A percentile compares a stretch with the other conserved stretches of the same genome.
phyloP scores from a whole-genome alignment of 371 early-diverging fungal species.

The Batrachochytrium dendrobatidis region DNA sequence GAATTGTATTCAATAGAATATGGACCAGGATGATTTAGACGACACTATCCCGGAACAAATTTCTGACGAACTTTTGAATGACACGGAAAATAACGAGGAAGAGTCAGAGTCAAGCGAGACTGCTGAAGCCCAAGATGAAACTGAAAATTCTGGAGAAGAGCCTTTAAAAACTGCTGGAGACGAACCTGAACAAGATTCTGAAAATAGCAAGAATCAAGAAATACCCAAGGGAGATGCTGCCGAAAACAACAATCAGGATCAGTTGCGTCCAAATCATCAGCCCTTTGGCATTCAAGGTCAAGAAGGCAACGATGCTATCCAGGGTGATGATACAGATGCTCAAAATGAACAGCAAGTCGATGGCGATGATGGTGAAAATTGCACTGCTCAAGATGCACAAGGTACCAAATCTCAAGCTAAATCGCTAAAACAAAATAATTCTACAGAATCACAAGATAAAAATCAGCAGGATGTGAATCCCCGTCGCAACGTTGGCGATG shows the following conservation, averaged over 20 bases:
- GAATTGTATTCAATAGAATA: no score
- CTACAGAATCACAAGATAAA: conserved; percentile 21
- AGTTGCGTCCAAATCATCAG: conserved; percentile 8
- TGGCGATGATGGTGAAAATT: conserved; percentile 40
- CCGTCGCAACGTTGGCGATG: conserved; percentile 81
- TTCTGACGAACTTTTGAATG: conserved; percentile 16
- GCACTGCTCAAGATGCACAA: not conserved
- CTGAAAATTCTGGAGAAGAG: conserved; percentile 30
- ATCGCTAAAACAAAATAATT: not conserved
- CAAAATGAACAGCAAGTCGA: conserved; percentile 30
- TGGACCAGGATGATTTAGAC: no score
- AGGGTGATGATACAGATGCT: conserved; percentile 42
- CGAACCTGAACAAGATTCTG: not conserved
- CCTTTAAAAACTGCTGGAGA: not conserved
- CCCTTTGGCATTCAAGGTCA: conserved; percentile 61
- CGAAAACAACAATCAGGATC: conserved; percentile 11
- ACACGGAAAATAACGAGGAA: conserved; percentile 9
- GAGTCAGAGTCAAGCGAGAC: no score
- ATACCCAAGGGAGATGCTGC: conserved; percentile 32
- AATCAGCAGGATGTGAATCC: conserved; percentile 27
- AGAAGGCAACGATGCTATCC: conserved; percentile 20
- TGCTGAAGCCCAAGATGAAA: conserved; percentile 35
- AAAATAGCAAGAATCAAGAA: conserved; percentile 39
- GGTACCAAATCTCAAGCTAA: conserved; percentile 20
- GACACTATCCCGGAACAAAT: conserved; percentile 7